Percentiles rank a stretch among this genome's conserved stretches.
phyloP scores from a whole-genome alignment of 495 filamentous ascomycete species.

The Aspergillus homomorphus region DNA sequence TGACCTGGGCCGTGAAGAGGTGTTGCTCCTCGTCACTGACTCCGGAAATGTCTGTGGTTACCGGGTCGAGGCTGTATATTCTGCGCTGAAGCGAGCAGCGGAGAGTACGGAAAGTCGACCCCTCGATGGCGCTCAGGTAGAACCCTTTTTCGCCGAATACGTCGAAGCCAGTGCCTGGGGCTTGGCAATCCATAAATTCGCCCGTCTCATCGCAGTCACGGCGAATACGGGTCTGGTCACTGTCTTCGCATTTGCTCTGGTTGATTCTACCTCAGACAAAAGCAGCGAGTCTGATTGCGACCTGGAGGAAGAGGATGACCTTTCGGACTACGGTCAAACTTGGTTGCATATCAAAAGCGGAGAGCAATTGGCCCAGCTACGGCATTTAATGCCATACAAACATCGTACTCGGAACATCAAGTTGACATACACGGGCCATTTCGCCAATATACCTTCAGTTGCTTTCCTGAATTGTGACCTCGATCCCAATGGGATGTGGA shows the following conservation, averaged over 20 bases:
- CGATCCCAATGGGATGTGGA: slow-evolving; percentile 62
- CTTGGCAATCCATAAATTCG: slow-evolving; percentile 74
- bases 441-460: slow-evolving; percentile 73
- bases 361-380: slow-evolving; percentile 28
- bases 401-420: slow-evolving; percentile 40
- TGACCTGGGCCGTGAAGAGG: slow-evolving; percentile 75
- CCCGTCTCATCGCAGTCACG: slow-evolving; percentile 75
- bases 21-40: slow-evolving; percentile 72
- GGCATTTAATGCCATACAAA: slow-evolving; percentile 28
- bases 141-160: slow-evolving; percentile 69
- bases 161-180: slow-evolving; percentile 85
- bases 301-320: slow-evolving; percentile 21
- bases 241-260: slow-evolving; percentile 72
- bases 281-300: slow-evolving; percentile 19
- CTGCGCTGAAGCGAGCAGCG: slow-evolving; percentile 36
- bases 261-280: slow-evolving; percentile 26
- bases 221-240: slow-evolving; percentile 67
- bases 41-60: slow-evolving; percentile 88
- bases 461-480: slow-evolving; percentile 65
- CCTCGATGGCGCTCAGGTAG: slow-evolving; percentile 30
- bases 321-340: slow-evolving; percentile 30
- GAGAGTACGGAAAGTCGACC: slow-evolving; percentile 24
- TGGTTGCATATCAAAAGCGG: slow-evolving; percentile 34
- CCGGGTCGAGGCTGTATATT: slow-evolving; percentile 58
- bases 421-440: slow-evolving; percentile 44